Conservation (phyloP, 2,329 filamentous ascomycete genomes). For the Amphichorda felina region DNA sequence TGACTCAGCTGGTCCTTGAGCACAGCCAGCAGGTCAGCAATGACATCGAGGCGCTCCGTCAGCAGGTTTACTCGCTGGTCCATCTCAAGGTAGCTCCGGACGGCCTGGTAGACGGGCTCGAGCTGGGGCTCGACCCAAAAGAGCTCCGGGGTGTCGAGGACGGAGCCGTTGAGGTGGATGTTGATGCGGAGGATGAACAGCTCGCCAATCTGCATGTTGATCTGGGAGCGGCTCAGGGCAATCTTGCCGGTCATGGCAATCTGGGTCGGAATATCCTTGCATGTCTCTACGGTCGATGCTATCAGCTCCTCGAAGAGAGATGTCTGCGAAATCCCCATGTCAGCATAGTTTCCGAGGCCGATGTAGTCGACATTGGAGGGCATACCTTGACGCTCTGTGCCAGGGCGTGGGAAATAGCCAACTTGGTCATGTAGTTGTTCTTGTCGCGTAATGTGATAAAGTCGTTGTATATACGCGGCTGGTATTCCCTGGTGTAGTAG, state of each 20-base stretch:
- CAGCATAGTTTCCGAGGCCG: no score
- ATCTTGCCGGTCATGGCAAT: conserved; percentile 91
- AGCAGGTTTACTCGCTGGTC: conserved; percentile 84
- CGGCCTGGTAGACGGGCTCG: conserved; percentile 91
- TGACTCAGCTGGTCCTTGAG: conserved; percentile 88
- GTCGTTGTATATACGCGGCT: conserved; percentile 98
- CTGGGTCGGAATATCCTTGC: conserved; percentile 84
- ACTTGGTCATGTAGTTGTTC: conserved; percentile 94
- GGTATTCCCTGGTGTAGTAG: conserved; percentile 96
- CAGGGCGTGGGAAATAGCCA: conserved; percentile 90
- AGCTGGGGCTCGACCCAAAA: conserved; percentile 98
- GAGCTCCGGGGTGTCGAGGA: conserved; percentile 90
- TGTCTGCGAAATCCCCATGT: conserved; percentile 44
- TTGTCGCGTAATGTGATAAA: conserved; percentile 94
- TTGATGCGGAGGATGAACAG: conserved; percentile 96
- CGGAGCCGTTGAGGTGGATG: conserved; percentile 93
- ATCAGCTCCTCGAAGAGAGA: conserved; percentile 94
- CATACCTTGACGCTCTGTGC: conserved; percentile 85
- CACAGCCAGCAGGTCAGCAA: conserved; percentile 79
- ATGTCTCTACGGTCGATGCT: conserved; percentile 83
- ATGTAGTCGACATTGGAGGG: no score
- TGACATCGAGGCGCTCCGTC: conserved; percentile 82
- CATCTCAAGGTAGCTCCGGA: conserved; percentile 94
- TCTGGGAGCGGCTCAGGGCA: conserved; percentile 73
- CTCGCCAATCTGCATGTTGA: conserved; percentile 99